Evolutionary conservation across 2,329 filamentous ascomycete genomes (phyloP).

Genomic region (Aspergillus pseudoviridinutans): DNA sequence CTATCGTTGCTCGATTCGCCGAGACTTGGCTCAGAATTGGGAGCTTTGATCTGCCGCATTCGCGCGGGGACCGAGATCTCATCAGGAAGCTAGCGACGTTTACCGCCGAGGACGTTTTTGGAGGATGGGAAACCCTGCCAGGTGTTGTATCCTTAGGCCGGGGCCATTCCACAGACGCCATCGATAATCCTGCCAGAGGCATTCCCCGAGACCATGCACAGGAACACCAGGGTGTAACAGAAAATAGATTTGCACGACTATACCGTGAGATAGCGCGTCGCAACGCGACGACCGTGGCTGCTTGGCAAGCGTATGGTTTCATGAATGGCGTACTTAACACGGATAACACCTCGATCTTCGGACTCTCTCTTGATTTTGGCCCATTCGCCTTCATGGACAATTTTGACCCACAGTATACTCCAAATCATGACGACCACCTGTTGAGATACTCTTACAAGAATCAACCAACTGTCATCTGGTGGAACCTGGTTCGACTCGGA

Average conservation of each 20-base stretch:
- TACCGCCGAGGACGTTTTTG: slow-evolving; percentile 80
- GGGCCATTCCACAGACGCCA: slow-evolving; percentile 31
- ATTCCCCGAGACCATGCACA: slow-evolving; percentile 59
- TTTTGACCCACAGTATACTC: slow-evolving; percentile 91
- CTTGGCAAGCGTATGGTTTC: slow-evolving; percentile 98
- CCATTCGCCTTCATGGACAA: slow-evolving; percentile 98
- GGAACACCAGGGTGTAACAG: slow-evolving; percentile 62
- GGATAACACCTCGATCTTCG: slow-evolving; percentile 90
- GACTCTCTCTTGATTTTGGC: slow-evolving; percentile 88
- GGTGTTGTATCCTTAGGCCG: slow-evolving; percentile 47
- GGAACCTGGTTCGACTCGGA: slow-evolving; percentile 90
- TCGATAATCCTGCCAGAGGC: slow-evolving; percentile 48
- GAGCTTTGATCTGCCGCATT: slow-evolving; percentile 90
- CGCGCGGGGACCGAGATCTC: slow-evolving; percentile 71
- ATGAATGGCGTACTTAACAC: slow-evolving; percentile 98
- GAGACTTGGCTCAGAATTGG: slow-evolving; percentile 88
- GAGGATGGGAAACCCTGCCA: slow-evolving; percentile 81
- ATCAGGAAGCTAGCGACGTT: slow-evolving; percentile 75
- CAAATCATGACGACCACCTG: slow-evolving; percentile 90
- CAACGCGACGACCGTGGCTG: slow-evolving; percentile 82
- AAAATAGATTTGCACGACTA: slow-evolving; percentile 82
- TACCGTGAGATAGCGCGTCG: slow-evolving; percentile 83
- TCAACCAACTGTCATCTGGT: slow-evolving; percentile 96
- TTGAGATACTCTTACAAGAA: slow-evolving; percentile 89
- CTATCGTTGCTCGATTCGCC: slow-evolving; percentile 88